Conservation (phyloP, 495 filamentous ascomycete species). For the Tuber brumale region DNA sequence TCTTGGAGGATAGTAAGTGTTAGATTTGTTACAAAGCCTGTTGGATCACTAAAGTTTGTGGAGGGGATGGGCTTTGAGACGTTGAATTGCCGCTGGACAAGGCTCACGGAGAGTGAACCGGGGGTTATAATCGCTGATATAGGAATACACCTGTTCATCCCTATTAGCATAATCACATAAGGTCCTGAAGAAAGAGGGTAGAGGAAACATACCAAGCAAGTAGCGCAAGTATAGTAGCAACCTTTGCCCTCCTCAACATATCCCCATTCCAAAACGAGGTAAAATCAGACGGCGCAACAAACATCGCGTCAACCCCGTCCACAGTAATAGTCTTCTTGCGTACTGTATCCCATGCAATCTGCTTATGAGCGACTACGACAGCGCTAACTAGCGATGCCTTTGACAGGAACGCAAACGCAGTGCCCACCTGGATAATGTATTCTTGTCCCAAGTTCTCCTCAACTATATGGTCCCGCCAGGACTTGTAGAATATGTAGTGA, state of each 20-base stretch:
- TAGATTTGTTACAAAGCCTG: not conserved
- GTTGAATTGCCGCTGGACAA: not conserved
- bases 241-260: not conserved
- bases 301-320: not conserved
- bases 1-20: not conserved
- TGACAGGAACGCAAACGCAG: conserved; percentile 9
- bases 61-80: not conserved
- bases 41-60: not conserved
- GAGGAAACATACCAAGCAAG: not conserved
- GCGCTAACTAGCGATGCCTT: conserved; percentile 1
- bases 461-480: not conserved
- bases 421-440: not conserved
- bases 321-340: not conserved
- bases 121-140: not conserved
- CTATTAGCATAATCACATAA: not conserved
- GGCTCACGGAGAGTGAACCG: not conserved
- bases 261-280: not conserved
- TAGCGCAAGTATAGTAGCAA: not conserved
- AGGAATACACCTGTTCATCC: not conserved
- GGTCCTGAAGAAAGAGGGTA: not conserved
- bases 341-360: not conserved
- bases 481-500: not conserved
- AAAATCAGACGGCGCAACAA: not conserved
- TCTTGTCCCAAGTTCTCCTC: not conserved
- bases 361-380: conserved; percentile 11